Base-by-base conservation (phyloP, 495 filamentous ascomycete species). In the Physcia stellaris region DNA sequence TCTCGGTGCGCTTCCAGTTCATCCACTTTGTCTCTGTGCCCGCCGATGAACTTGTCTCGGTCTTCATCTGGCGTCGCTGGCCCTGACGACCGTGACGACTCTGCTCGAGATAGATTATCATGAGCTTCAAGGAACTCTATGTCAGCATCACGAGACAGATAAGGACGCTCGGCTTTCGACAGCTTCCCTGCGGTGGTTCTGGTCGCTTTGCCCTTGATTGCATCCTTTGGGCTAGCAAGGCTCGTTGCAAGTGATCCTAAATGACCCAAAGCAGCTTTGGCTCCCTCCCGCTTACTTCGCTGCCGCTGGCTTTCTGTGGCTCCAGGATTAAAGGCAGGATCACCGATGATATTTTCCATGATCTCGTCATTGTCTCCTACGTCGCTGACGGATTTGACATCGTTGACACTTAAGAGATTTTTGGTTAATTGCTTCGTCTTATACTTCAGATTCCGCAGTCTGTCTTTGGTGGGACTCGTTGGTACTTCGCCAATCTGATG, bases 121-220 rank as follows among this genome's bases (percentile, higher is more conserved):
- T 62, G 51, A 11, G 58, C 60, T 22, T 57, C 48, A 6, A 64
- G 35, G 24, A 64, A 52, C n/a, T 66, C 54, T 6, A 53, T 43
- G 31, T 66, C 56, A 10, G 43, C 50, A 42, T 56, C 49, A 24
- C 47, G 51, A 3, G 52, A 63, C 22, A 57, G 43, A 44, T 52
- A 60, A 28, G 55, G 55, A 12, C 51, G 56, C 27, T 45, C 47
- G 36, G 49, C 57, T 40, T 51, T 63, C 15, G 53, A 56, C 32
- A 55, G 42, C 24, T 46, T 52, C 15, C 46, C 45, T 12, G 55
- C 56, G 22, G 50, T 50, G 22, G 54, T 55, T 17, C 43, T 47
- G 6, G 49, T 53, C 26, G 50, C 53, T n/a, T 49, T 48, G 19
- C 41, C 44, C 32, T 56, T 58, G 16, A 56, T 48, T 1, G 47